Conservation (phyloP, 371 early-diverging fungal species). For the Lichtheimia hyalospora region DNA sequence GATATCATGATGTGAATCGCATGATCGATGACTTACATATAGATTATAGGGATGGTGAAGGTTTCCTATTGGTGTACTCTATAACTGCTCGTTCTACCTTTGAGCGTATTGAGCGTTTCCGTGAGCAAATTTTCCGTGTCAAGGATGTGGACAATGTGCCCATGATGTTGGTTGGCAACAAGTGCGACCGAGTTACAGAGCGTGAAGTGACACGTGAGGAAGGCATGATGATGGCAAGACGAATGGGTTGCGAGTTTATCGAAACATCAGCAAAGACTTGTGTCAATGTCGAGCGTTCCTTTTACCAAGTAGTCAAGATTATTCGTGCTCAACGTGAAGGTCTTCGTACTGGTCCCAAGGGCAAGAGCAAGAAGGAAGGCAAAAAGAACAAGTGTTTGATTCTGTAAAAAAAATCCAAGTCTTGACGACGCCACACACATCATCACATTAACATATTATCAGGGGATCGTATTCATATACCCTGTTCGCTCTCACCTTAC, state of each 20-base stretch:
- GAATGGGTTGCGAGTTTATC: constrained; percentile 57
- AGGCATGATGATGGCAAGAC: constrained; percentile 9
- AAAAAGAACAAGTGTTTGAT: constrained; percentile 16
- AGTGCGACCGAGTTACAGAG: constrained; percentile 77
- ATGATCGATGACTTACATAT: background rate
- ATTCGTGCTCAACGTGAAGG: constrained; percentile 40
- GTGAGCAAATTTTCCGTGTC: constrained; percentile 79
- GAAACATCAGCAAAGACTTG: constrained; percentile 83
- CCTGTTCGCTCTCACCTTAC: too few relatives aligned
- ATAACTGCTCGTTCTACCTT: constrained; percentile 84
- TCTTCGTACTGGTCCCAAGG: constrained; percentile 15
- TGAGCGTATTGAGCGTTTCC: constrained; percentile 77
- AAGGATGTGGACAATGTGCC: constrained; percentile 82
- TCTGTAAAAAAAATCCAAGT: constrained; percentile 6
- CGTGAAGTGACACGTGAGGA: constrained; percentile 72
- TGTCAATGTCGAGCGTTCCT: constrained; percentile 69
- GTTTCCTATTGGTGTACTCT: constrained; percentile 86
- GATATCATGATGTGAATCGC: background rate
- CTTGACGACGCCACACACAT: too few relatives aligned
- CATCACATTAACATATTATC: too few relatives aligned
- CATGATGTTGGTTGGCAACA: constrained; percentile 89
- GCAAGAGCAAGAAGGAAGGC: constrained; percentile 17
- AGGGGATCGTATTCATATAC: too few relatives aligned
- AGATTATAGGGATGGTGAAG: constrained; percentile 73
- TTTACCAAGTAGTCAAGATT: constrained; percentile 54